Base-by-base conservation (phyloP, 1,284 basidiomycete species). In the Xerocomus nothofagi region DNA sequence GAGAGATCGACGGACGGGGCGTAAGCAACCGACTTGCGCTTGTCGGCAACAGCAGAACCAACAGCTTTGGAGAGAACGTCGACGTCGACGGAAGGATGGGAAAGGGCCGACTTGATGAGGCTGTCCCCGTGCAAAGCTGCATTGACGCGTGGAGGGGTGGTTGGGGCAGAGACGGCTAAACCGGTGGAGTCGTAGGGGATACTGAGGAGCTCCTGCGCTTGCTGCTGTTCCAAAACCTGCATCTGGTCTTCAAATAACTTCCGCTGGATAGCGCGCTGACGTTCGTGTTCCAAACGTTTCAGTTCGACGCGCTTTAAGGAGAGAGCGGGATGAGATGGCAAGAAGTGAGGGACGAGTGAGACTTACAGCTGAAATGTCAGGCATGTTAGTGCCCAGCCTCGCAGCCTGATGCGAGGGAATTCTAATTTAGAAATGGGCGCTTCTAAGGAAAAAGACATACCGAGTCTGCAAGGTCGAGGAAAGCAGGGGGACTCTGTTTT, bases 231-330 rank as follows among this genome's bases (percentile, higher is more conserved):
- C 53, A 97, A 80, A 57, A 80, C 85, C 47, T 86, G 84, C 88
- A 96, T 95, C 71, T 96, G 91, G 60, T 94, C 91, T 70, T 95
- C 94, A 67, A 97, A 96, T 61, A 91, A 73, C 70, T 86, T 89
- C 64, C 92, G 85, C 69, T 96, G 93, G 49, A 91, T 71, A 39
- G 74, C 73, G 57, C 93, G 89, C 71, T 93, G 90, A 49, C 88
- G 81, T 70, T 95, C 91, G 67, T 96, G 91, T 69, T 95, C 91
- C 57, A 91, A 73, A 61, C 92, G 88, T 70, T 94, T 96, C 63
- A 92, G 77, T 69, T 94, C 90, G 55, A 94, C 84, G 57, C 89
- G 88, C 89, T 95, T 56, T 21, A 42, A 30, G 0, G 17, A 40
- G 5, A 48, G 29, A 37, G 4, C 3, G 6, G 1, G 15, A 43